A percentile compares a stretch with the other conserved stretches of the same genome.
phyloP scores from a whole-genome alignment of 139 green algal genomes.

The Protoeuglena noctilucae region DNA sequence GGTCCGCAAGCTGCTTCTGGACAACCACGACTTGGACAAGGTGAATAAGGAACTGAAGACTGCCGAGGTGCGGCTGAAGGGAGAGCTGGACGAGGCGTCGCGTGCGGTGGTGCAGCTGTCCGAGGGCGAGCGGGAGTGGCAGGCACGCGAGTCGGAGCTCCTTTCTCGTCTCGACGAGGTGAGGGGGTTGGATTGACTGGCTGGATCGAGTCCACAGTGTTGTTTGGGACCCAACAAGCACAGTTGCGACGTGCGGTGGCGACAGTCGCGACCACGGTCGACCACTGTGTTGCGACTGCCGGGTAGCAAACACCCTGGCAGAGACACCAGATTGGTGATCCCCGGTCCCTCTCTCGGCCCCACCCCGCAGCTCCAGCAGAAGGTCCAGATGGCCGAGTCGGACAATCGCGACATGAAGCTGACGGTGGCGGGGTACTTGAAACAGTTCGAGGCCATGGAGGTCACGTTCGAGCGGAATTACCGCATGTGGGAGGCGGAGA shows the following conservation, averaged over 20 bases:
- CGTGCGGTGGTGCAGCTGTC: not conserved
- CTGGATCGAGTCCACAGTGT: too few species aligned
- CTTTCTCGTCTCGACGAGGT: too few species aligned
- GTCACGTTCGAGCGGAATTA: not conserved
- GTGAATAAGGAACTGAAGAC: not conserved
- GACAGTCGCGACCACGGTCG: too few species aligned
- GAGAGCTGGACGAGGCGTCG: not conserved
- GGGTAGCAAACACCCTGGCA: too few species aligned
- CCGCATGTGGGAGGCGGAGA: not conserved
- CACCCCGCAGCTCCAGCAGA: too few species aligned
- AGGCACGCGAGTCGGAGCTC: not conserved
- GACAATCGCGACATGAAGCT: not conserved
- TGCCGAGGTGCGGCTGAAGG: not conserved
- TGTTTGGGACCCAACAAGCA: too few species aligned
- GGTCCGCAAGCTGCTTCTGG: not conserved
- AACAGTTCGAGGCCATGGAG: not conserved
- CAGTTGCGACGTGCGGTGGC: too few species aligned
- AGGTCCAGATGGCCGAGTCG: too few species aligned
- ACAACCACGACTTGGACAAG: not conserved
- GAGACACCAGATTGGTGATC: too few species aligned
- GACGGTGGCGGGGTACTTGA: not conserved
- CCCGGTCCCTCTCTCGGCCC: too few species aligned
- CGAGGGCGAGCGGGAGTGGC: not conserved
- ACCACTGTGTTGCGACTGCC: too few species aligned
- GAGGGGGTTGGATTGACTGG: too few species aligned